Conservation (phyloP, 202 grass and related monocot species). For the Cymbopogon flexuosus region DNA sequence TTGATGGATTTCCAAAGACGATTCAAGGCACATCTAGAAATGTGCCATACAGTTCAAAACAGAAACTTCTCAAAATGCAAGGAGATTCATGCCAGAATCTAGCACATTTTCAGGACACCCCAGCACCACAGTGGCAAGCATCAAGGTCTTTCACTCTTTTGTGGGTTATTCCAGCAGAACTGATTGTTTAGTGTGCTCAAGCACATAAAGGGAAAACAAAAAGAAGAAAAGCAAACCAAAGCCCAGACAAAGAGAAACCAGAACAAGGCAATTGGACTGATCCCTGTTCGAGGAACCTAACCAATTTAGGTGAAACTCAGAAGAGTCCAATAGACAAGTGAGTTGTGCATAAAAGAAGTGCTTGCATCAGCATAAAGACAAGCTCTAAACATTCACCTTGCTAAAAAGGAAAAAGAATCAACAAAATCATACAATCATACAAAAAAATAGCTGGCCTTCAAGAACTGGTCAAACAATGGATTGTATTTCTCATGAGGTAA, state of each 20-base stretch:
- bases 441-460: background rate
- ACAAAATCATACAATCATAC: background rate
- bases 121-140: background rate
- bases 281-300: slow-evolving; percentile 5
- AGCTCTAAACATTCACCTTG: background rate
- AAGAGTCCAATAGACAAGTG: background rate
- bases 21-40: background rate
- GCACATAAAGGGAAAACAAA: background rate
- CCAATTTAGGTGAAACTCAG: slow-evolving; percentile 2
- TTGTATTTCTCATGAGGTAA: background rate
- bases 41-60: background rate
- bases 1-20: background rate
- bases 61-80: background rate
- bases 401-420: background rate
- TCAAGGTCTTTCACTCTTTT: background rate
- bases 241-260: background rate
- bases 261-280: background rate
- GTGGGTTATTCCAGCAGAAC: background rate
- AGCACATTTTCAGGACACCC: slow-evolving; percentile 19
- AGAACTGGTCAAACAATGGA: background rate
- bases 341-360: background rate
- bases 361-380: background rate
- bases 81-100: slow-evolving; percentile 19
- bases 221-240: background rate
- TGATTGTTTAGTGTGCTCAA: background rate